phyloP scores from a whole-genome alignment of 1,284 basidiomycete genomes.

The Exobasidium cylindrosporum region DNA sequence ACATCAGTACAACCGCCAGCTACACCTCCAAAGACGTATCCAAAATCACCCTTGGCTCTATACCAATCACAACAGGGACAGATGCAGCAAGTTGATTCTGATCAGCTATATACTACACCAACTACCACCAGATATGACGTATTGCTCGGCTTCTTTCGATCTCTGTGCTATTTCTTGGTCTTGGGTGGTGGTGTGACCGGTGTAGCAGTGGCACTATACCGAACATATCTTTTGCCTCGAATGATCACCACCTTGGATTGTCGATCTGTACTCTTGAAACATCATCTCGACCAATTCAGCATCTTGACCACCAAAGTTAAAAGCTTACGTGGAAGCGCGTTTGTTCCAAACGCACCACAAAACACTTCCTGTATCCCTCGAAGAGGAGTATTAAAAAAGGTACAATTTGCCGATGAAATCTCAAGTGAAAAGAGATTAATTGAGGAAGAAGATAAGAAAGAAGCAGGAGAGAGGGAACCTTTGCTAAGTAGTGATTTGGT shows the following conservation, averaged over 20 bases:
- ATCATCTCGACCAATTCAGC: constrained; percentile 36
- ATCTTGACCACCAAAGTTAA: constrained; percentile 24
- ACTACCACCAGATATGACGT: constrained; percentile 41
- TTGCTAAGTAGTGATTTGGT: neutral
- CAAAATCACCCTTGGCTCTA: constrained; percentile 43
- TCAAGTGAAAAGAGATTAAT: neutral
- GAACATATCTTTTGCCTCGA: constrained; percentile 41
- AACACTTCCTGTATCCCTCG: constrained; percentile 3
- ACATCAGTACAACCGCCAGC: neutral
- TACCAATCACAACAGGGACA: constrained; percentile 29
- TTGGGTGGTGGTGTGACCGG: constrained; percentile 44
- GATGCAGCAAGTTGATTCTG: neutral
- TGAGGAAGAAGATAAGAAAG: constrained; percentile 14
- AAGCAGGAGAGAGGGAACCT: neutral
- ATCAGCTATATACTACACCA: neutral
- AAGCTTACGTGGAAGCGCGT: constrained; percentile 19
- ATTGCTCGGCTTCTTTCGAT: constrained; percentile 45
- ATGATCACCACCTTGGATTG: constrained; percentile 40
- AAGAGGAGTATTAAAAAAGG: constrained; percentile 37
- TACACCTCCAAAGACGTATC: constrained; percentile 27
- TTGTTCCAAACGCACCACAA: neutral
- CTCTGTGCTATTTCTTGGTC: constrained; percentile 41
- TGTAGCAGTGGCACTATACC: constrained; percentile 34
- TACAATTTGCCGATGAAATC: constrained; percentile 38
- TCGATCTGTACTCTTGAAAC: constrained; percentile 33